Percentiles rank a stretch among this genome's conserved stretches.
phyloP scores from a whole-genome alignment of 495 filamentous ascomycete species.

The Trichoderma parareesei region DNA sequence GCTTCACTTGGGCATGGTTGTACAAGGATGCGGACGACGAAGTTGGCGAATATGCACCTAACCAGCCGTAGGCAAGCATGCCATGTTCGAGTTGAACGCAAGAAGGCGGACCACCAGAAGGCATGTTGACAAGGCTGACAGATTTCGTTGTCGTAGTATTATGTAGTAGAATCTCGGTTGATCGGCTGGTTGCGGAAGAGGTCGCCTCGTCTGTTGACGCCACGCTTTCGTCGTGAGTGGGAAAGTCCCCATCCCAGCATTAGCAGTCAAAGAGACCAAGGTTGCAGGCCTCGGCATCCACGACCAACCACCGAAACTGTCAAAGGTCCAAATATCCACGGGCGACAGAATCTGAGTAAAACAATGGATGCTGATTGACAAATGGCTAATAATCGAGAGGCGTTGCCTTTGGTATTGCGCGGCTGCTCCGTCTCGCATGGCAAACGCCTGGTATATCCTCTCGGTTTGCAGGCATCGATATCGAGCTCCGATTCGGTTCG shows the following conservation, averaged over 20 bases:
- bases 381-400: neutral
- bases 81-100: no score
- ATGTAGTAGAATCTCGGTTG: no score
- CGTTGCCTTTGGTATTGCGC: neutral
- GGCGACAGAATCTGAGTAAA: no score
- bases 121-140: no score
- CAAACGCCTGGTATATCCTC: neutral
- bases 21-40: no score
- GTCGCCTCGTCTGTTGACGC: no score
- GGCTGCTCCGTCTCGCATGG: neutral
- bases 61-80: neutral
- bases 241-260: neutral
- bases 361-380: neutral
- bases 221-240: no score
- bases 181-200: no score
- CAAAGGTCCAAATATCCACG: neutral
- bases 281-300: neutral
- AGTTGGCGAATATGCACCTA: neutral
- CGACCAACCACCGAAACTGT: neutral
- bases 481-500: neutral
- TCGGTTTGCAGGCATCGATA: neutral
- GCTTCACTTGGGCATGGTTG: neutral
- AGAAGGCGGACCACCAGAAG: no score
- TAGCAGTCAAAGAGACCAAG: neutral
- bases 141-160: no score